These are phyloP conservation scores for Trametes punicea DNA, from an alignment of 768 basidiomycete species.

Conservation along the genomic window DNA sequence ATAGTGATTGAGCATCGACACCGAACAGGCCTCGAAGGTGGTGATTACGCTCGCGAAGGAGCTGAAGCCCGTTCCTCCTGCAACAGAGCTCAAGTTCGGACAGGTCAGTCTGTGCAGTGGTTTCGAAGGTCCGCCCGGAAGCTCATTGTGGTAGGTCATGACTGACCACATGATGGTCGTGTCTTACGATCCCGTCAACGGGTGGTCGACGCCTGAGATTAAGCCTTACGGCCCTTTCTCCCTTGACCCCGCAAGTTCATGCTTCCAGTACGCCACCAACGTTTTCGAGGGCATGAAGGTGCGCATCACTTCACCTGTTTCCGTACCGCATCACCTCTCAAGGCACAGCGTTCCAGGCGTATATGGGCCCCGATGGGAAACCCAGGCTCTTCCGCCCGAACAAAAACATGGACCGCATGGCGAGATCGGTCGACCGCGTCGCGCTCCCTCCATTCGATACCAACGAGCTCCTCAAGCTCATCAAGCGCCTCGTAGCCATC, in stretches of 20 bases:
- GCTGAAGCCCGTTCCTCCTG: conserved; percentile 49
- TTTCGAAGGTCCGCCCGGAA: neutral
- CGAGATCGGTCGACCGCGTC: conserved; percentile 62
- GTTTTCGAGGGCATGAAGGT: conserved; percentile 72
- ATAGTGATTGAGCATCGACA: neutral
- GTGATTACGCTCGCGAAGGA: conserved; percentile 42
- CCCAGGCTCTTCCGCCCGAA: conserved; percentile 80
- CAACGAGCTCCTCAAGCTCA: conserved; percentile 44
- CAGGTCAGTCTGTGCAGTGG: conserved; percentile 36
- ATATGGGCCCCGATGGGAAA: conserved; percentile 66
- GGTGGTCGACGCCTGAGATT: conserved; percentile 73
- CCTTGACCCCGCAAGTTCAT: conserved; percentile 53
- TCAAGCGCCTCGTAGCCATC: conserved; percentile 63
- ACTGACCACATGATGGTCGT: conserved; percentile 78
- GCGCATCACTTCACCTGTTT: conserved; percentile 17
- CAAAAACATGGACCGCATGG: conserved; percentile 81
- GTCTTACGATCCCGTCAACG: conserved; percentile 56
- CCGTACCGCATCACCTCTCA: too few relatives aligned
- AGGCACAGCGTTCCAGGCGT: conserved; percentile 44
- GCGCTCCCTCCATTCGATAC: conserved; percentile 60
- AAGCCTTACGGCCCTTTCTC: conserved; percentile 61
- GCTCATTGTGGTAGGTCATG: conserved; percentile 43
- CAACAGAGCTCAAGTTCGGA: conserved; percentile 54
- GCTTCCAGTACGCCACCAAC: conserved; percentile 60
- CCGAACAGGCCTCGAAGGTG: conserved; percentile 52